Base-by-base conservation (phyloP, 2,329 filamentous ascomycete species). In the Hypoxylon sp. region DNA sequence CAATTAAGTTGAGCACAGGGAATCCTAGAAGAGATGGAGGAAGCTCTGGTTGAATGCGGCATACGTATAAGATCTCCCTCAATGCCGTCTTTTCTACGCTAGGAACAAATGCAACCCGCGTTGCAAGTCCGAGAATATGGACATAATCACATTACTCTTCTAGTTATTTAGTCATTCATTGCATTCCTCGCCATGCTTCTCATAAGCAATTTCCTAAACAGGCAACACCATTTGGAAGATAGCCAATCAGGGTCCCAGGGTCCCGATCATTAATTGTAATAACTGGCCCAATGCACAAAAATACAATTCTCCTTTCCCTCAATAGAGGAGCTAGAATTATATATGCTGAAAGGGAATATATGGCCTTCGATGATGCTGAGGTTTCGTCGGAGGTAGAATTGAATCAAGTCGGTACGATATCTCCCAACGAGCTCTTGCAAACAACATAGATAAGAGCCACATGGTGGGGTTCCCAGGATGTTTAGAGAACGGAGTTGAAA, bases 181-280 rank as follows among this genome's bases (percentile, higher is more conserved):
- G 23, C 34, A n/a, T n/a, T n/a, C n/a, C n/a, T n/a, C 34, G 50
- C 19, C 25, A 27, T 21, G 52, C 29, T n/a, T 27, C 3, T 11
- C 43, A 16, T 32, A 8, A 56, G 7, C n/a, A 9, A 57, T 64
- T 67, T 61, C 65, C 62, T 50, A 68, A 63, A 56, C 21, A 41
- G 56, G 63, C 25, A 66, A 63, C 37, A 51, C 45, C 5, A 16
- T 43, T 21, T 29, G 14, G 14, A 60, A 14, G 41, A n/a, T 51
- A 23, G 34, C 65, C 65, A 67, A 67, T 67, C 56, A 67, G 39
- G 32, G 12, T 39, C 48, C 39, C 12, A 25, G n/a, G 23, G 5
- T n/a, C n/a, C n/a, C n/a, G n/a, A n/a, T n/a, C n/a, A 5, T 34
- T 34, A n/a, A 34, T 9, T 11, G 2, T 5, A 34, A 34, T 12